Conservation (phyloP, 2,329 filamentous ascomycete species). For the Botrytis tulipae region DNA sequence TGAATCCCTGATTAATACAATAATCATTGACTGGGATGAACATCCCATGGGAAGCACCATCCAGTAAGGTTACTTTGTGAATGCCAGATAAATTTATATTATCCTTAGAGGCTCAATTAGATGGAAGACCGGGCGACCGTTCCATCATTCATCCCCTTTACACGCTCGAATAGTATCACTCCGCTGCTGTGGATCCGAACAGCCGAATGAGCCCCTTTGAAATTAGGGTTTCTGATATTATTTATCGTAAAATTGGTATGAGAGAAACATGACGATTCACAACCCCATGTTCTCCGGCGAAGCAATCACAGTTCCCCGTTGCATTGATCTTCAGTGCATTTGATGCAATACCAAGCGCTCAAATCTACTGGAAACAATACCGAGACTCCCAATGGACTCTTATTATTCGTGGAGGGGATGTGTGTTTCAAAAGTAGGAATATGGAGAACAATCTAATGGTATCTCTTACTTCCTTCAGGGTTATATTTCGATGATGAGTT, state of each 20-base stretch:
- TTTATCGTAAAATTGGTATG: conserved; percentile 16
- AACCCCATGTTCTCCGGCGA: conserved; percentile 16
- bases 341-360: conserved; percentile 10
- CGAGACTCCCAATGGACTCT: not conserved
- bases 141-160: conserved; percentile 3
- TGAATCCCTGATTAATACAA: not conserved
- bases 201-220: conserved; percentile 17
- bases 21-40: not conserved
- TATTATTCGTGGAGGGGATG: not conserved
- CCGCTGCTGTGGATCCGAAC: not conserved
- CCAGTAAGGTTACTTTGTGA: not conserved
- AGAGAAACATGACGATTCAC: not conserved
- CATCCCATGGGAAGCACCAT: not conserved
- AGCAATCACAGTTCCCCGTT: conserved; percentile 18
- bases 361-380: conserved; percentile 7
- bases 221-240: conserved; percentile 10
- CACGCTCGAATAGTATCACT: not conserved
- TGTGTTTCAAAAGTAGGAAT: not conserved
- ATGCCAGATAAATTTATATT: not conserved
- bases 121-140: not conserved
- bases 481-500: conserved; percentile 5
- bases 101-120: not conserved
- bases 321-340: conserved; percentile 23
- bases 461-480: not conserved
- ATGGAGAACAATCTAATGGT: not conserved